These are phyloP conservation scores for Fagopyrum tataricum DNA, from an alignment of 148 eudicot genomes.

Conservation along the genomic window DNA sequence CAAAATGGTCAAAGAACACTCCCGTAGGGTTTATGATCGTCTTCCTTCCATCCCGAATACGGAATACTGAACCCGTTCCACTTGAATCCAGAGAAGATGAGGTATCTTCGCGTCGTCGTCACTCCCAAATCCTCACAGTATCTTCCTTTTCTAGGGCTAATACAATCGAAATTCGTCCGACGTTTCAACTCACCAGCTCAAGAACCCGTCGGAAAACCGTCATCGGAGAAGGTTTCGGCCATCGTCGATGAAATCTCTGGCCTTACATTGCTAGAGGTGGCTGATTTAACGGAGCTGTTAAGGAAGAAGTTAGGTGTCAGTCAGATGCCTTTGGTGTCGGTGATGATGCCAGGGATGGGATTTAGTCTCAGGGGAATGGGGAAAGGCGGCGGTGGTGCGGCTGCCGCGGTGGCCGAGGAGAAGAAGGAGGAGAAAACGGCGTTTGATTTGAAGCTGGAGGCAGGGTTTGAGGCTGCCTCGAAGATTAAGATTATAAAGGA, in stretches of 20 bases:
- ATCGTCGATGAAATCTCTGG: slow-evolving; percentile 66
- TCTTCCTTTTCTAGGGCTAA: slow-evolving; percentile 22
- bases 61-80: too few species aligned
- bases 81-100: slow-evolving; percentile 21
- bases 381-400: slow-evolving; percentile 21
- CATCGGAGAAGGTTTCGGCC: slow-evolving; percentile 38
- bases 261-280: slow-evolving; percentile 60
- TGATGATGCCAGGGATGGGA: slow-evolving; percentile 97
- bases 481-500: slow-evolving; percentile 96
- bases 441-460: slow-evolving; percentile 88
- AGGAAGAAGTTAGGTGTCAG: slow-evolving; percentile 51
- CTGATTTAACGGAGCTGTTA: slow-evolving; percentile 57
- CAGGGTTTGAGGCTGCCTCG: slow-evolving; percentile 60
- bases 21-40: too few species aligned
- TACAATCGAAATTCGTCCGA: slow-evolving; percentile 19
- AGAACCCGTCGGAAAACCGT: slow-evolving; percentile 19
- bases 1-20: too few species aligned
- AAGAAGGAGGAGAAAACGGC: slow-evolving; percentile 68
- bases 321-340: slow-evolving; percentile 70
- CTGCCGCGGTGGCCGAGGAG: slow-evolving; percentile 21
- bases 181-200: slow-evolving; percentile 24
- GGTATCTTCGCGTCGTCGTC: slow-evolving; percentile 21
- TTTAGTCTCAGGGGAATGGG: slow-evolving; percentile 30
- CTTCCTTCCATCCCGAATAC: too few species aligned
- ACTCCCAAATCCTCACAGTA: slow-evolving; percentile 20